Evolutionary conservation across 345 rosid genomes (phyloP).

Genomic region (Eutrema japonicum): DNA sequence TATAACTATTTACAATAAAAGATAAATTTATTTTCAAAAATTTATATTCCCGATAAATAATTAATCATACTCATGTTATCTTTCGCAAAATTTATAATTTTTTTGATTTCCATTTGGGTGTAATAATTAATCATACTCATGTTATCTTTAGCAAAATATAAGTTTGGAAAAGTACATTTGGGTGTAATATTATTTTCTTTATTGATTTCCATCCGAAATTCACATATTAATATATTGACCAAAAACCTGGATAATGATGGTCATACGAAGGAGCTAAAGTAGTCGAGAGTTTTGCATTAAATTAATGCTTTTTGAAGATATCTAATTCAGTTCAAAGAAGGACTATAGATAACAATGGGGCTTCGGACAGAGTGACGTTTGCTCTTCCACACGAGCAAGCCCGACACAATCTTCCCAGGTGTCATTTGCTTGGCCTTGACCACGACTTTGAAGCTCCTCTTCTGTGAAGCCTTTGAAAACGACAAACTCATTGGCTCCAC

Average conservation of each 20-base stretch:
- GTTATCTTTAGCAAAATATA: no score
- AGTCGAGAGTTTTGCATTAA: not conserved
- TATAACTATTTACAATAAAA: no score
- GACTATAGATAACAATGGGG: conserved; percentile 62
- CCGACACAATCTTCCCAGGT: conserved; percentile 55
- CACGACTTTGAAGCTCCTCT: conserved; percentile 71
- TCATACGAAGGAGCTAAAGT: not conserved
- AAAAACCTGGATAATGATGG: not conserved
- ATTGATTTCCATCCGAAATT: not conserved
- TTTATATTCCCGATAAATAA: no score
- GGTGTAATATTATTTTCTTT: no score
- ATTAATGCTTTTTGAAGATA: not conserved
- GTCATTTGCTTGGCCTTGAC: conserved; percentile 60
- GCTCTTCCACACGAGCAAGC: conserved; percentile 75
- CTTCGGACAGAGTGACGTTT: conserved; percentile 62
- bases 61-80: no score
- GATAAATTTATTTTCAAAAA: no score
- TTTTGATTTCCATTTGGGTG: no score
- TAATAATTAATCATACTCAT: no score
- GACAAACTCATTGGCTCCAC: conserved; percentile 62
- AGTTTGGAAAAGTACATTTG: no score
- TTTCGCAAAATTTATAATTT: no score
- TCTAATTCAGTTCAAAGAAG: conserved; percentile 9
- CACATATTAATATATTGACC: not conserved
- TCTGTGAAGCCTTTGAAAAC: conserved; percentile 54